A percentile compares a stretch with the other conserved stretches of the same genome.
Evolutionary conservation across 192 early-diverging fungal species (phyloP).

Genomic region (Mortierella claussenii): DNA sequence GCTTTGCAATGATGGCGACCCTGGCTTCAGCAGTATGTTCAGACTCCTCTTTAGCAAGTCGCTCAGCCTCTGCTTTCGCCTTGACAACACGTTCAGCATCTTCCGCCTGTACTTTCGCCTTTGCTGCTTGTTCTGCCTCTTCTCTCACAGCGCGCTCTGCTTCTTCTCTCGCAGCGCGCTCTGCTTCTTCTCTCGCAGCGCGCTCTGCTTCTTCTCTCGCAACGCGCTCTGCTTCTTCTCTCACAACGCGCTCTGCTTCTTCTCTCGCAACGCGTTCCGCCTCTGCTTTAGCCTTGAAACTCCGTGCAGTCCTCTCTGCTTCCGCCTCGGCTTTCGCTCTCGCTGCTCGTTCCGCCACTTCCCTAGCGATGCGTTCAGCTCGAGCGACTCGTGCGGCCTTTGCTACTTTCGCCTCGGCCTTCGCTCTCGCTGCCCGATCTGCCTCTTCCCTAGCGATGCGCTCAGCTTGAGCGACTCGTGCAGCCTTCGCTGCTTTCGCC

Average conservation of each 20-base stretch:
- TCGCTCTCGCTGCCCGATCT: not conserved
- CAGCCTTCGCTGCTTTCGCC: not conserved
- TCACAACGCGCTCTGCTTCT: not conserved
- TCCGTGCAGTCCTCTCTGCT: not conserved
- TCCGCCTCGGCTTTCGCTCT: not conserved
- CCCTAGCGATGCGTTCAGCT: not conserved
- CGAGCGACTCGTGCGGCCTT: too few relatives aligned
- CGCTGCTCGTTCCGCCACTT: not conserved
- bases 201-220: slow-evolving; percentile 1
- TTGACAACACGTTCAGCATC: not conserved
- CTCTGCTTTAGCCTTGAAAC: not conserved
- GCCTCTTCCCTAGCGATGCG: not conserved
- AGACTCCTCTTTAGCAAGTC: not conserved
- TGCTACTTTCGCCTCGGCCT: not conserved
- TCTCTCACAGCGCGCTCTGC: not conserved
- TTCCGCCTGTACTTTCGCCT: not conserved
- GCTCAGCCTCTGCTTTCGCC: slow-evolving; percentile 1
- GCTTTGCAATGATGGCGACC: too few relatives aligned
- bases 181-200: not conserved
- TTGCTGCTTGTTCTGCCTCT: not conserved
- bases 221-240: not conserved
- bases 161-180: not conserved
- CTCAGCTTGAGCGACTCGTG: too few relatives aligned
- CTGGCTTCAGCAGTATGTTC: too few relatives aligned
- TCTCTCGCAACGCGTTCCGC: not conserved